Evolutionary conservation across 306 rosid genomes (phyloP).

Genomic region (Hylodesmum podocarpum): DNA sequence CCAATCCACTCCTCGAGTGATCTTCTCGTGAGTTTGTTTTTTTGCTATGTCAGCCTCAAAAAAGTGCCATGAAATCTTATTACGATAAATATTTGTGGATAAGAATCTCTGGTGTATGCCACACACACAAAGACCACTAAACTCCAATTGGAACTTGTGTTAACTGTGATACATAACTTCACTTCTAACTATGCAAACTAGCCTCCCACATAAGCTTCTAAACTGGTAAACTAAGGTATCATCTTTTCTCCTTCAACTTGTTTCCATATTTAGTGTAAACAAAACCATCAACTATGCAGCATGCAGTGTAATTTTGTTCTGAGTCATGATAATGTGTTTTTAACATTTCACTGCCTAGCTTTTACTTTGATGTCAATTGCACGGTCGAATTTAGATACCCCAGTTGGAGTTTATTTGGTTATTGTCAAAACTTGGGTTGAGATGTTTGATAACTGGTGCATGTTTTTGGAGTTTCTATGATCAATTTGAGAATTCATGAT

Average conservation of each 20-base stretch:
- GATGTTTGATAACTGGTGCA: neutral
- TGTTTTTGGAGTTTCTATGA: neutral
- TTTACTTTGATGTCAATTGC: neutral
- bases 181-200: conserved; percentile 34
- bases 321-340: neutral
- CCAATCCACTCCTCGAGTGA: conserved; percentile 15
- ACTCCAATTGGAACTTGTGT: conserved; percentile 16
- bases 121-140: conserved; percentile 56
- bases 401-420: neutral
- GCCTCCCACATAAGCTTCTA: conserved; percentile 18
- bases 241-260: neutral
- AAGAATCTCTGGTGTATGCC: conserved; percentile 61
- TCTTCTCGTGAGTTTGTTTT: conserved; percentile 18
- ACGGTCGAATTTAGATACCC: neutral
- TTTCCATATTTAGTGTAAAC: neutral
- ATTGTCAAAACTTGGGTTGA: neutral
- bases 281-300: neutral
- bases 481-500: neutral
- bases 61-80: conserved; percentile 44
- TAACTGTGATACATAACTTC: conserved; percentile 23
- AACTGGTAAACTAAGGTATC: conserved; percentile 37
- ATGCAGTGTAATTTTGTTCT: neutral
- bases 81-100: conserved; percentile 73
- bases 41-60: conserved; percentile 43
- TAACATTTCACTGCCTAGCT: neutral